A percentile compares a stretch with the other conserved stretches of the same genome.
Conservation (phyloP, 306 rosid species). For the Urtica urens region DNA sequence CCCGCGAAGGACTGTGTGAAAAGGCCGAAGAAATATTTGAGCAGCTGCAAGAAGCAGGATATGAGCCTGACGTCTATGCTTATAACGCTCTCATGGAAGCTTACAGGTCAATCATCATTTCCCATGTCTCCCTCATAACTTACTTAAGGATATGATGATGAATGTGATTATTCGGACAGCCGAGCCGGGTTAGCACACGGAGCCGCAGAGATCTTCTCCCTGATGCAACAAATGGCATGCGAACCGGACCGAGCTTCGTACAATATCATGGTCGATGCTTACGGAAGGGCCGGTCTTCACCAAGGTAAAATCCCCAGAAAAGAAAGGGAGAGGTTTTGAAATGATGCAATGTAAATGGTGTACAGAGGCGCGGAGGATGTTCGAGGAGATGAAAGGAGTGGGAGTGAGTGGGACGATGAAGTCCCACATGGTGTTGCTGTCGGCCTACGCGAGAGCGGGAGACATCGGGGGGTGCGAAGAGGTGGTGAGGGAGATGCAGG, state of each 20-base stretch:
- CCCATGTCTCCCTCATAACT: too few species aligned
- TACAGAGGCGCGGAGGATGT: slow-evolving; percentile 69
- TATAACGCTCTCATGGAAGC: slow-evolving; percentile 97
- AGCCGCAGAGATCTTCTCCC: slow-evolving; percentile 85
- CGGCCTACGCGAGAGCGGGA: slow-evolving; percentile 63
- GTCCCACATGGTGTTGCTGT: slow-evolving; percentile 84
- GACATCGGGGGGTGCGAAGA: slow-evolving; percentile 66
- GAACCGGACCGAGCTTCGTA: slow-evolving; percentile 96
- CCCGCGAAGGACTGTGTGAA: slow-evolving; percentile 89
- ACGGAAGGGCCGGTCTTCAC: slow-evolving; percentile 82
- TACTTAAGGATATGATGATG: too few species aligned
- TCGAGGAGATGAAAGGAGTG: slow-evolving; percentile 68
- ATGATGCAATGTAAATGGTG: too few species aligned
- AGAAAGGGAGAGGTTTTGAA: too few species aligned
- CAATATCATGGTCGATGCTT: slow-evolving; percentile 93
- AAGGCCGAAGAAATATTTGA: slow-evolving; percentile 93
- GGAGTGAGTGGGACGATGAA: slow-evolving; percentile 88
- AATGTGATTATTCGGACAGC: slow-evolving; percentile 41
- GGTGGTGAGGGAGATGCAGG: slow-evolving; percentile 55
- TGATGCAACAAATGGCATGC: slow-evolving; percentile 96
- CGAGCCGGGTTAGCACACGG: slow-evolving; percentile 90
- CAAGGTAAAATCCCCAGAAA: slow-evolving; percentile 48
- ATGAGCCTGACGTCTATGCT: slow-evolving; percentile 74
- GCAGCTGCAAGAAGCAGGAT: slow-evolving; percentile 82
- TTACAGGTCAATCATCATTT: slow-evolving; percentile 52